phyloP scores from a whole-genome alignment of 139 green algal genomes.

The Eudorina sp. region DNA sequence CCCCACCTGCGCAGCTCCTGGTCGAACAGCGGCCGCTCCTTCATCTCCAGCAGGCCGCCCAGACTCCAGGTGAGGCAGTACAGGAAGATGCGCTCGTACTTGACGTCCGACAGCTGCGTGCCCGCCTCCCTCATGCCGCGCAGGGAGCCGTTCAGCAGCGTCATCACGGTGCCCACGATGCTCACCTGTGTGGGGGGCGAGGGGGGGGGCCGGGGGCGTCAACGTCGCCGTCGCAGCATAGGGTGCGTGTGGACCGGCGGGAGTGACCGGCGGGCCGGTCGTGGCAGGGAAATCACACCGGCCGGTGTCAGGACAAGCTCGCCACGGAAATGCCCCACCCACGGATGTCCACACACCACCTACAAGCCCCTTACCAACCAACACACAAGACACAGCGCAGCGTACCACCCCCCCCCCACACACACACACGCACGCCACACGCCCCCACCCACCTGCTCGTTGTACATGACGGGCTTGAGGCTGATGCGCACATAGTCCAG shows the following conservation, averaged over 20 bases:
- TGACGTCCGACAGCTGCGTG: conserved; percentile 58
- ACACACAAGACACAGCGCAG: no score
- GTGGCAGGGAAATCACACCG: no score
- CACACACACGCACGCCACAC: no score
- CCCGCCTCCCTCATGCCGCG: conserved; percentile 49
- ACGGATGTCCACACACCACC: no score
- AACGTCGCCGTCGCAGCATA: no score
- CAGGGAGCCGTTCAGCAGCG: conserved; percentile 85
- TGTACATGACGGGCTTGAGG: conserved; percentile 88
- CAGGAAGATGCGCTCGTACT: conserved; percentile 91
- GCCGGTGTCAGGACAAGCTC: no score
- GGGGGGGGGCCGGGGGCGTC: no score
- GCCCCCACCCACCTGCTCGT: conserved; percentile 70
- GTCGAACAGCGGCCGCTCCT: conserved; percentile 84
- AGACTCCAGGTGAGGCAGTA: conserved; percentile 91
- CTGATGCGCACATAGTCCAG: conserved; percentile 86
- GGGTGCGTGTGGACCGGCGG: no score
- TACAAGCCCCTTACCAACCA: no score
- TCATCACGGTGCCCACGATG: conserved; percentile 85
- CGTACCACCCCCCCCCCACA: no score
- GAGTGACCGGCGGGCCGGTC: no score
- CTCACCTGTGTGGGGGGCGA: conserved; percentile 63
- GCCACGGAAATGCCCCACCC: no score
- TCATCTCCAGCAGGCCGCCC: conserved; percentile 85
- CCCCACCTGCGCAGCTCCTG: conserved; percentile 65